Base-by-base conservation (phyloP, 208 protist species). In the Crithidia sp. region DNA sequence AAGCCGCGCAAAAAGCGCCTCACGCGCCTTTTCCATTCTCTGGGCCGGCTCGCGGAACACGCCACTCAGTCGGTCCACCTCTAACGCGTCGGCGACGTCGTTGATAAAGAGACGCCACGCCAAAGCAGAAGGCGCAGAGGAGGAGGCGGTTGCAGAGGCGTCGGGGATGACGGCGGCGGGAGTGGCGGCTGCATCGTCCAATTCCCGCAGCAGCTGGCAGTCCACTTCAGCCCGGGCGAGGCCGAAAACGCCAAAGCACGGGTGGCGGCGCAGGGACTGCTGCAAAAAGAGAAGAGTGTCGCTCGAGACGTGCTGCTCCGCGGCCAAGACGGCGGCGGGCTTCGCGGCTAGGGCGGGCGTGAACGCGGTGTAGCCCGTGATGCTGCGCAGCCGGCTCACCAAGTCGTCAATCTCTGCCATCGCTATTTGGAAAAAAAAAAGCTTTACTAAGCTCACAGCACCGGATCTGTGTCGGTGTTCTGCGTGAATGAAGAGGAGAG, bases 241-340 rank as follows among this genome's bases (percentile, higher is more conserved):
- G 28, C 67, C 55, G 19, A 79, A 74, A 19, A 79, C 67, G 16
- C 54, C 54, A 36, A 79, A 74, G 62, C 74, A 79, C 0, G 91
- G 91, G 62, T 96, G 91, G 41, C 84, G 78, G 28, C 85, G 84
- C 4, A 96, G 82, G 0, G 84, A 77, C 47, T 93, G 89, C 52
- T 94, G 87, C 58, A 94, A 66, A 5, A 92, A 67, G 10, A 94
- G 74, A 8, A 86, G 74, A 39, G 69, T 87, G 16, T 81, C 81
- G 39, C 83, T 77, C 63, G 70, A 71, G 17, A 96, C 70, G 19
- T 66, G 62, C 47, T 82, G 70, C 14, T 77, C 68, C 40, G 69
- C 54, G 8, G 65, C 55, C 47, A 70, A 64, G 28, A 57, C 67
- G 44, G 61, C 64, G 16, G 43, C 40, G 2, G 72, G 63, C 41